Evolutionary conservation across 163 green algal genomes (phyloP).

Genomic region (Chlorella variabilis): DNA sequence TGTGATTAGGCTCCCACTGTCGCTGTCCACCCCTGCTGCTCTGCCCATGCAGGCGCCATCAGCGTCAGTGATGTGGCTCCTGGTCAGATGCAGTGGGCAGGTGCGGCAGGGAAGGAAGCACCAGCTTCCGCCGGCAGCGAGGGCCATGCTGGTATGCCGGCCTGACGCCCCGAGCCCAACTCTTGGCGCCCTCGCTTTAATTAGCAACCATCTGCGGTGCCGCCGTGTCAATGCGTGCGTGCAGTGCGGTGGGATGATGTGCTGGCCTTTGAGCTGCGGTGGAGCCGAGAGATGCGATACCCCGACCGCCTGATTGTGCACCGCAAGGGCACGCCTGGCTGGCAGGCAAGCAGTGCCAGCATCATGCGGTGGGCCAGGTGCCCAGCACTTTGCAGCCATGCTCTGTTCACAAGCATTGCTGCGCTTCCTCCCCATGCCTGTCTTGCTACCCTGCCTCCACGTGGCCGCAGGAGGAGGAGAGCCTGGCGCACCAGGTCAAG

Average conservation of each 20-base stretch:
- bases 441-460: neutral
- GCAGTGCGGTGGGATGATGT: slow-evolving; percentile 60
- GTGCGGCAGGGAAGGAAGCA: no score
- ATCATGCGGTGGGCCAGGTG: no score
- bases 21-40: neutral
- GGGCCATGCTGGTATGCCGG: no score
- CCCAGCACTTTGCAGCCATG: no score
- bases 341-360: neutral
- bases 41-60: slow-evolving; percentile 20
- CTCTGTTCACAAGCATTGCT: no score
- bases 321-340: slow-evolving; percentile 60
- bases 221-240: no score
- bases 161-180: no score
- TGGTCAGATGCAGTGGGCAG: slow-evolving; percentile 67
- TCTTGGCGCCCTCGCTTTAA: no score
- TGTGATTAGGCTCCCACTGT: no score
- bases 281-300: slow-evolving; percentile 20
- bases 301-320: slow-evolving; percentile 79
- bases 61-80: slow-evolving; percentile 56
- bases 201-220: no score
- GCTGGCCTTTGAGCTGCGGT: slow-evolving; percentile 56
- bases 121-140: no score
- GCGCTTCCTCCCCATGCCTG: no score
- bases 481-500: slow-evolving; percentile 54
- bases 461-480: slow-evolving; percentile 44